Base-by-base conservation (phyloP, 495 filamentous ascomycete species). In the Cudoniella acicularis region DNA sequence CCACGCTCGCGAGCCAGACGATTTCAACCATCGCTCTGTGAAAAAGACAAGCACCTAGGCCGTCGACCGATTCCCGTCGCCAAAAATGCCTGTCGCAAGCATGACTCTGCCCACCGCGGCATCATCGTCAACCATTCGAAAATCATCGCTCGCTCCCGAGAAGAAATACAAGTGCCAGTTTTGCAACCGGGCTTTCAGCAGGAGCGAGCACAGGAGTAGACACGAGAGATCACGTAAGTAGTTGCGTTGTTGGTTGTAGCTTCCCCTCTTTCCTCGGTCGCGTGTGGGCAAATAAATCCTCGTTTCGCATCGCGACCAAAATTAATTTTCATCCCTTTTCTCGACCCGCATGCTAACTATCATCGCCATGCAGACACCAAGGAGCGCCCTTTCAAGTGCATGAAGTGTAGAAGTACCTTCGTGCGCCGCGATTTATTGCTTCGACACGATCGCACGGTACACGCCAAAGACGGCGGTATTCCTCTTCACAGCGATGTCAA, bases 141-240 rank as follows among this genome's bases (percentile, higher is more conserved):
- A 85, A 70, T 71, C 82, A 56, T 75, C 82, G 41, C 71, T 82
- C 65, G 83, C 83, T 47, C 89, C 92, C 45, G 92, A 97, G 78
- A 91, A 92, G 79, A 97, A 96, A 75, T 98, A 98, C 84, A 96
- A 98, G 75, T 98, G 94, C 77, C 91, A 96, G 81, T 98, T 96
- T 75, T 98, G 94, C 79, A 90, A 89, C 73, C 84, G 94, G 70
- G 94, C 94, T 54, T 98, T 98, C 72, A 96, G 91, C 77, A 82
- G 95, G 71, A 96, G 91, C 71, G 95, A 98, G 73, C 94, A 98
- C 75, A 85, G 95, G 62, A 96, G 91, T 75, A 81, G 94, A 77
- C 94, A 98, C 76, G 94, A 98, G 74, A 82, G 94, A 74, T 96
- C 92, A 67, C 94, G 94, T 98, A 92, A 83, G 94, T 94, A 63